Base-by-base conservation (phyloP, 371 early-diverging fungal species). In the Basidiobolus meristosporus region DNA sequence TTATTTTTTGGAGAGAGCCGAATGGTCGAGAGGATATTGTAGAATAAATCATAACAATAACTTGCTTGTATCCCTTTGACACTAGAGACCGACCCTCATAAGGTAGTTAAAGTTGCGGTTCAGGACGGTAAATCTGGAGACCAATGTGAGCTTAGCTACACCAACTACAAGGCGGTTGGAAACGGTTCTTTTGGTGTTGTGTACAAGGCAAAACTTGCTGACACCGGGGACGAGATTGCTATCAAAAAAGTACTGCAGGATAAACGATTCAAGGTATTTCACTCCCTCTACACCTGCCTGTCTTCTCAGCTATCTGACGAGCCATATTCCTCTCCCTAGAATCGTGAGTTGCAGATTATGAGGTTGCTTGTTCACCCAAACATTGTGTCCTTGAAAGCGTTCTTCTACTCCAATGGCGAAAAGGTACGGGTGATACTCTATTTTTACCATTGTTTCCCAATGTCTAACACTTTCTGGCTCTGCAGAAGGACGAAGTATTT, bases 151-250 rank as follows among this genome's bases (percentile, higher is more conserved):
- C 73, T 93, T 16, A 62, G 68, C 22, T 93, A 90, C 56, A 81
- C 86, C 14, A 84, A 82, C 47, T 75, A 72, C 57, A 84, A 85
- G 51, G 78, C 86, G 26, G 68, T 89, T 31, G 96, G 96, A 39
- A 90, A 89, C 52, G 96, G 96, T 10, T 86, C 90, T 19, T 95
- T 95, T 61, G 96, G 96, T 32, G 92, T 92, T 9, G 96, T 95
- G 9, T 90, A 82, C 55, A 87, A 88, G 62, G 96, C 91, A 22
- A 79, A 83, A 54, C 58, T 90, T n/a, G 59, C 80, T 16, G 68
- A 72, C 40, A 63, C 72, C 29, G 68, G 70, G 29, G 88, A 90
- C 49, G 66, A 66, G 31, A 75, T 75, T 9, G 96, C 96, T 42
- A 87, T 95, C 42, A 95, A 95, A 59, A 89, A 89, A 59, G 96